Evolutionary conservation across 805 yeast genomes (phyloP), one percentile per base, ranked within the genome.

Genomic region (Candida verbasci): DNA sequence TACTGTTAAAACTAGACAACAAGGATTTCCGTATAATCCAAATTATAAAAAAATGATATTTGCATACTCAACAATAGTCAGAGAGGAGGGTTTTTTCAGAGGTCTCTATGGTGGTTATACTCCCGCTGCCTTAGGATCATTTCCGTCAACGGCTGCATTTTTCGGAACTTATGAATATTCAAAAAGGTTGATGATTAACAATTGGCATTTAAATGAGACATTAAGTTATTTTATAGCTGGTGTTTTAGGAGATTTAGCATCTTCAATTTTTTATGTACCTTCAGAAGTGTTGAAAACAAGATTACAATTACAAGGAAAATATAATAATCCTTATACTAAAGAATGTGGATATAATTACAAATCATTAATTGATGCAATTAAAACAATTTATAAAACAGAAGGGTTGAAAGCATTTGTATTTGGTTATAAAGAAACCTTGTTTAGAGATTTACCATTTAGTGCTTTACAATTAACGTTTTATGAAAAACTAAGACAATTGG

Each of bases 1-100:
- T 55, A 93, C 98, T 0, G 96, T 93, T 22, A 93, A 93, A 56
- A 93, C 98, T 2, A 71, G 98, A 44, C 98, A 93, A 57, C 99
- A 93, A 55, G 97, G 96, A n/a, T 85, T 95, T 3, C 80, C 85
- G 16, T 66, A 70, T 45, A 72, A 72, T 15, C 45, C 65, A 6
- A 83, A 86, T 56, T 91, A 91, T 58, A 72, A 65, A 41, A 80
- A 74, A 49, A 87, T 88, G 81, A 49, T 82, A 7, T 73, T 78
- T 9, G 95, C 97, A 0, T 87, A 84, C 50, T 43, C 60, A 18
- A 81, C 91, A 0, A 83, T 93, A n/a, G 60, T 83, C 34, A 55
- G 70, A 28, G 86, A 91, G 49, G 98, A 93, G 66, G 98, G 98
- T 0, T 46, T 93, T 7, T 57, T 74, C 34, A 72, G 82, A 40